phyloP scores from a whole-genome alignment of 2,329 filamentous ascomycete genomes.

The Botrytis medusae region DNA sequence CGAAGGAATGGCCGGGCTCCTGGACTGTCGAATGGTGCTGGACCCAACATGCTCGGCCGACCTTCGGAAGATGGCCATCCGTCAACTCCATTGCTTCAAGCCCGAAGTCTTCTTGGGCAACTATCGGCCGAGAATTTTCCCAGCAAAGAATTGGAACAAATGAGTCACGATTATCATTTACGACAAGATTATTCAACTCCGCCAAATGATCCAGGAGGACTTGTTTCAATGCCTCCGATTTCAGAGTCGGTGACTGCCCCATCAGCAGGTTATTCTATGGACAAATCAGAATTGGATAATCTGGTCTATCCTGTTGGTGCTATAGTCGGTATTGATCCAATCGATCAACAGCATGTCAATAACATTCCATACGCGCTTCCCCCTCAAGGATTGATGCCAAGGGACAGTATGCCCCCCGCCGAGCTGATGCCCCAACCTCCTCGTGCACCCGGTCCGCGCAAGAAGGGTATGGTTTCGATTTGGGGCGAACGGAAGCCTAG shows the following conservation, averaged over 20 bases:
- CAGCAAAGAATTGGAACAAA: slow-evolving; percentile 64
- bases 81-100: slow-evolving; percentile 66
- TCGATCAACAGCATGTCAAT: slow-evolving; percentile 90
- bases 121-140: slow-evolving; percentile 65
- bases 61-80: slow-evolving; percentile 55
- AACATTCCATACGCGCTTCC: slow-evolving; percentile 87
- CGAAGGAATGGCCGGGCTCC: slow-evolving; percentile 58
- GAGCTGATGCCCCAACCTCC: slow-evolving; percentile 47
- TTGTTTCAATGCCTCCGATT: slow-evolving; percentile 41
- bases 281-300: slow-evolving; percentile 58
- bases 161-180: slow-evolving; percentile 47
- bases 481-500: slow-evolving; percentile 68
- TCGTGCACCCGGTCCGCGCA: slow-evolving; percentile 43
- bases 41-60: slow-evolving; percentile 29
- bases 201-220: slow-evolving; percentile 35
- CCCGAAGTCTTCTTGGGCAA: slow-evolving; percentile 63
- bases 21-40: slow-evolving; percentile 42
- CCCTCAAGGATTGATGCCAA: slow-evolving; percentile 41
- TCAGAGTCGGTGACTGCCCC: slow-evolving; percentile 45
- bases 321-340: slow-evolving; percentile 89
- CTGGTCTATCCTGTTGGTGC: slow-evolving; percentile 90
- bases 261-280: slow-evolving; percentile 46
- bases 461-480: slow-evolving; percentile 46
- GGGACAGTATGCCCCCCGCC: slow-evolving; percentile 50
- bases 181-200: slow-evolving; percentile 39